A percentile compares a stretch with the other conserved stretches of the same genome.
Conservation (phyloP, 805 yeast species). For the Candida alai region DNA sequence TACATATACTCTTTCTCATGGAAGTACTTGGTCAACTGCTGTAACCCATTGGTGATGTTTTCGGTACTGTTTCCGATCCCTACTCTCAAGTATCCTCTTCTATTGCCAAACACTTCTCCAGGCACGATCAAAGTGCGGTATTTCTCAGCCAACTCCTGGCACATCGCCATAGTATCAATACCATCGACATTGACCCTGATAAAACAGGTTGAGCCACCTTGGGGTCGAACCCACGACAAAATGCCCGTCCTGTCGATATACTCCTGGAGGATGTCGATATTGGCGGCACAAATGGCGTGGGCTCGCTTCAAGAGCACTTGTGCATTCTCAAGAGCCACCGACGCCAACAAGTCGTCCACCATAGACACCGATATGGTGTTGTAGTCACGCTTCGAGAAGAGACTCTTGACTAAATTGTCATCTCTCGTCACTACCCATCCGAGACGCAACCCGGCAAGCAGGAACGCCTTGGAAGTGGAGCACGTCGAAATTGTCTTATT, state of each 20-base stretch:
- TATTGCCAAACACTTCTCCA: constrained; percentile 43
- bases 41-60: constrained; percentile 34
- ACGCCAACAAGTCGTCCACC: constrained; percentile 45
- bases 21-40: constrained; percentile 15
- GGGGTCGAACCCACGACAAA: constrained; percentile 40
- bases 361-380: constrained; percentile 47
- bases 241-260: constrained; percentile 30
- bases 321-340: constrained; percentile 37
- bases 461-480: constrained; percentile 52
- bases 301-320: constrained; percentile 36
- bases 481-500: constrained; percentile 44
- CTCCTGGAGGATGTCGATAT: constrained; percentile 31
- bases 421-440: constrained; percentile 49
- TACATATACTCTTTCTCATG: constrained; percentile 2
- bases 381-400: constrained; percentile 44
- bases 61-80: constrained; percentile 45
- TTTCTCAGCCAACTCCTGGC: constrained; percentile 31
- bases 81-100: constrained; percentile 41
- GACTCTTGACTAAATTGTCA: constrained; percentile 22
- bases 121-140: constrained; percentile 41
- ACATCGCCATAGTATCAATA: constrained; percentile 29
- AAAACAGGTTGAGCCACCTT: constrained; percentile 47
- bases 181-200: constrained; percentile 27
- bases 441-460: constrained; percentile 49
- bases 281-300: constrained; percentile 33